A percentile compares a stretch with the other conserved stretches of the same genome.
Conservation (phyloP, 23 red algal genomes). For the Agarophyton chilense region DNA sequence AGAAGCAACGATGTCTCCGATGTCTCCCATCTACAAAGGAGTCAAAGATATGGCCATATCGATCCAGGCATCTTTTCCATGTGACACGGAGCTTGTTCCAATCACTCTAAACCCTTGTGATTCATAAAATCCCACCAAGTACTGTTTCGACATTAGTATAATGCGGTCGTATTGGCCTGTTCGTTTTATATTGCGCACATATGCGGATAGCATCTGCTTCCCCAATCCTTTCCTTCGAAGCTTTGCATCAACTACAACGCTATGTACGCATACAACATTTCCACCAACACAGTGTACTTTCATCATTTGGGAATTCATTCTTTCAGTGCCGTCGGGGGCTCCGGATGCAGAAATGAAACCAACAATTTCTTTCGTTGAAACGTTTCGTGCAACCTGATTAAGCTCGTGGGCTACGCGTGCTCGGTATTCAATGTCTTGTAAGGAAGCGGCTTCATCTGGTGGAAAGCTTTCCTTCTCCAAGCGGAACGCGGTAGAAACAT, state of each 20-base stretch:
- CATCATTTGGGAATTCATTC: conserved; percentile 21
- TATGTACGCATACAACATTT: conserved; percentile 15
- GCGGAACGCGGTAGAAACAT: background rate
- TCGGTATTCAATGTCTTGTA: background rate
- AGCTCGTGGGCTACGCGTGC: background rate
- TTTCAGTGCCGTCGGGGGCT: background rate
- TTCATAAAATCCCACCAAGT: conserved; percentile 16
- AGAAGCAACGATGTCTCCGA: no score
- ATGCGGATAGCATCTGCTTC: background rate
- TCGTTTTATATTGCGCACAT: background rate
- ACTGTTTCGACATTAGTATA: conserved; percentile 3
- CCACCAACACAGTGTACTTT: background rate
- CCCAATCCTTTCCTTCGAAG: conserved; percentile 2
- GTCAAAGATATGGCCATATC: no score
- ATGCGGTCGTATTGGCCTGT: background rate
- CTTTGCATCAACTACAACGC: background rate
- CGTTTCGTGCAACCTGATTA: background rate
- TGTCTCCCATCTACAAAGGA: no score
- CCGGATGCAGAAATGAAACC: conserved; percentile 9
- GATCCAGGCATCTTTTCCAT: conserved; percentile 26
- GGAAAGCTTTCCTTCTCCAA: conserved; percentile 28
- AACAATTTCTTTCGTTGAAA: background rate
- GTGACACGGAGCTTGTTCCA: background rate
- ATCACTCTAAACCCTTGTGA: conserved; percentile 1
- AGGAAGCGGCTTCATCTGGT: conserved; percentile 12